phyloP scores from a whole-genome alignment of 2,329 filamentous ascomycete species.

The Fusarium udum region DNA sequence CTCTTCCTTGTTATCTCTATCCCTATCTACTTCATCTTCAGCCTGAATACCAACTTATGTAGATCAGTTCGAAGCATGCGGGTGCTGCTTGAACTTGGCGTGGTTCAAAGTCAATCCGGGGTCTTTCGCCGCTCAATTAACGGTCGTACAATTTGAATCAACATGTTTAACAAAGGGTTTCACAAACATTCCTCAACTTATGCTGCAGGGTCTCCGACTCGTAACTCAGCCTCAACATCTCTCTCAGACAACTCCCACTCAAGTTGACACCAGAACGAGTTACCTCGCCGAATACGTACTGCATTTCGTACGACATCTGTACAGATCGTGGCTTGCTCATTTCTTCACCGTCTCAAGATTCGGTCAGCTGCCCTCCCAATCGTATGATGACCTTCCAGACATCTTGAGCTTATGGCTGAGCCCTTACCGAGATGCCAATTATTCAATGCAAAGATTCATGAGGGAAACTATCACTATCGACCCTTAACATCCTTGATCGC shows the following conservation, averaged over 20 bases:
- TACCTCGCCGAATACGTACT: constrained; percentile 25
- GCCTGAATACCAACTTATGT: constrained; percentile 1
- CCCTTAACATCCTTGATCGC: constrained; percentile 15
- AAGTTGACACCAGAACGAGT: constrained; percentile 2
- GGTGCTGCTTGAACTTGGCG: neutral
- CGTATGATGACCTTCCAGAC: constrained; percentile 37
- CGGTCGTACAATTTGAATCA: neutral
- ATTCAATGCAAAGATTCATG: constrained; percentile 12
- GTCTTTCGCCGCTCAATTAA: neutral
- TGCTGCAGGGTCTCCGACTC: neutral
- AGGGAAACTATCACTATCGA: neutral
- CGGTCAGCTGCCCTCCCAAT: constrained; percentile 36
- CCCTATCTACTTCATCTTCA: neutral
- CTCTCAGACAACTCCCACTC: neutral
- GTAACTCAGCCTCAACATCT: constrained; percentile 5
- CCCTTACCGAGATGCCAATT: constrained; percentile 6
- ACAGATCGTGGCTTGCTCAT: constrained; percentile 34
- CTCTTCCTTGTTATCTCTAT: constrained; percentile 2
- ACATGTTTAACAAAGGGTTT: neutral
- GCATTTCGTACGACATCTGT: constrained; percentile 34
- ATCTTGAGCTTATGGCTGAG: constrained; percentile 5
- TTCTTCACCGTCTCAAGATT: constrained; percentile 38
- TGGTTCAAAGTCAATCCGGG: neutral
- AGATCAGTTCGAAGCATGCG: constrained; percentile 3
- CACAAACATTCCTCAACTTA: neutral